These are phyloP conservation scores for Aspergillus bertholletiae DNA, from an alignment of 495 filamentous ascomycete genomes.

Conservation along the genomic window DNA sequence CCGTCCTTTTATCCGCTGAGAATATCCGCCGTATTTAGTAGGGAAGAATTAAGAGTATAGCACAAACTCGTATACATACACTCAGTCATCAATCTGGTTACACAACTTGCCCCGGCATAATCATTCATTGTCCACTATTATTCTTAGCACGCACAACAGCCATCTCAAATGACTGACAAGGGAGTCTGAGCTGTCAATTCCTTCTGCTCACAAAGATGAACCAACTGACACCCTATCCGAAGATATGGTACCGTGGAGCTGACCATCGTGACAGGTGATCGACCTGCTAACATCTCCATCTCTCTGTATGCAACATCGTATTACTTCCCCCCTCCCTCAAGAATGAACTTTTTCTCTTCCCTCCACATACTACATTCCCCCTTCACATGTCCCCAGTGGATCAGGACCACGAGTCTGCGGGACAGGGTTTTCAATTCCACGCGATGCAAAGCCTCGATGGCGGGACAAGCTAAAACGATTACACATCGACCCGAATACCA, in stretches of 20 bases:
- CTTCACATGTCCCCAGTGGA: conserved; percentile 3
- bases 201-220: not conserved
- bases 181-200: not conserved
- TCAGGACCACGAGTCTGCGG: conserved; percentile 5
- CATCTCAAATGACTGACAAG: not conserved
- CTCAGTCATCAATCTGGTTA: not conserved
- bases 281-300: not conserved
- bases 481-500: no score
- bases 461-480: not conserved
- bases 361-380: not conserved
- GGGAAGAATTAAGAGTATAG: no score
- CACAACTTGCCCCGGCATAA: not conserved
- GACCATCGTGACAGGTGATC: not conserved
- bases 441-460: not conserved
- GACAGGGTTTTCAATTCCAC: conserved; percentile 3
- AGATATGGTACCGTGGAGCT: not conserved
- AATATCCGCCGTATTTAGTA: no score
- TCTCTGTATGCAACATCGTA: conserved; percentile 1
- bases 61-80: no score
- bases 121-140: not conserved
- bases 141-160: not conserved
- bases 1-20: no score
- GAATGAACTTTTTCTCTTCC: not conserved
- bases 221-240: not conserved
- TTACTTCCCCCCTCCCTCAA: not conserved